Percentiles rank a stretch among this genome's conserved stretches.
These are phyloP conservation scores for Starmerella khaoyaiensis DNA, from an alignment of 805 yeast species.

Conservation along the genomic window DNA sequence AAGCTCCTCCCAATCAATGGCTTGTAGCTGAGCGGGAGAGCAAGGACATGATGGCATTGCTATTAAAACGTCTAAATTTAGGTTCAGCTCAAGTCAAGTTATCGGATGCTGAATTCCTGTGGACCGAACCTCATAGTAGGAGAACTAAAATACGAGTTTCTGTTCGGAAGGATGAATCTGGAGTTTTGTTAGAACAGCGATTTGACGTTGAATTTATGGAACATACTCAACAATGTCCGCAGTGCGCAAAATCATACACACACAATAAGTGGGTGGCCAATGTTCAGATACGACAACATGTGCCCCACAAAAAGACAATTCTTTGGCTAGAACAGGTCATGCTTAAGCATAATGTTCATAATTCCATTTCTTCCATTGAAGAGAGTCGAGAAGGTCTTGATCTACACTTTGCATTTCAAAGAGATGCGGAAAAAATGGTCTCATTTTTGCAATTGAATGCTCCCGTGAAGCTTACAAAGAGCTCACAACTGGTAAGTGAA, in stretches of 20 bases:
- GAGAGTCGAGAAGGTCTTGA: constrained; percentile 92
- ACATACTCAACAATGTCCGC: constrained; percentile 93
- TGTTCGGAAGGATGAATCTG: constrained; percentile 91
- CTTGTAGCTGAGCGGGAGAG: constrained; percentile 77
- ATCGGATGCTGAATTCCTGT: constrained; percentile 85
- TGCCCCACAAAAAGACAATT: constrained; percentile 91
- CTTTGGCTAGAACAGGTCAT: constrained; percentile 91
- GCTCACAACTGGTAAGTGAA: constrained; percentile 81
- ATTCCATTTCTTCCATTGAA: constrained; percentile 83
- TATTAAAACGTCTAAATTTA: constrained; percentile 76
- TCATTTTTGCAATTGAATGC: constrained; percentile 77
- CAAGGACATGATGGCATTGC: constrained; percentile 73
- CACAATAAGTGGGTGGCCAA: constrained; percentile 97
- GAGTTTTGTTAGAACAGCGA: constrained; percentile 83
- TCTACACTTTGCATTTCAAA: constrained; percentile 76
- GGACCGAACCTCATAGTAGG: constrained; percentile 99
- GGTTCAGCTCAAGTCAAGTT: constrained; percentile 57
- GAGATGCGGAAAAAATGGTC: constrained; percentile 87
- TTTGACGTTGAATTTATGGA: constrained; percentile 92
- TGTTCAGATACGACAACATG: constrained; percentile 95
- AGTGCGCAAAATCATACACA: constrained; percentile 94
- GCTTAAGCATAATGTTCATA: constrained; percentile 82
- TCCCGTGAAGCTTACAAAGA: constrained; percentile 69
- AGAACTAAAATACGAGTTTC: constrained; percentile 83
- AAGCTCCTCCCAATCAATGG: constrained; percentile 93